These are phyloP conservation scores for Kregervanrija fluxuum DNA, from an alignment of 805 yeast genomes.

Conservation along the genomic window DNA sequence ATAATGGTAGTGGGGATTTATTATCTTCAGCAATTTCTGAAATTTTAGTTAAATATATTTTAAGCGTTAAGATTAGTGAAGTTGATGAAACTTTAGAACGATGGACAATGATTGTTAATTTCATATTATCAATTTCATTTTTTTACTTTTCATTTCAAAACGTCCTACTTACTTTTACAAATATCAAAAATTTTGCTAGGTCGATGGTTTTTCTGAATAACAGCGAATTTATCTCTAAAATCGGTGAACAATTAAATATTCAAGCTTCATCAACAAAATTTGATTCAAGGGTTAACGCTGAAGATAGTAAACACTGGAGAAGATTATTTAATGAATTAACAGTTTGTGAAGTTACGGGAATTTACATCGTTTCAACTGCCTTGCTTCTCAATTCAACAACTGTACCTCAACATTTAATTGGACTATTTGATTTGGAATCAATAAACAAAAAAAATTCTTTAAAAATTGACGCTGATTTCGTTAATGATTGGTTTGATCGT, in stretches of 20 bases:
- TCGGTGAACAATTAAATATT: too few relatives aligned
- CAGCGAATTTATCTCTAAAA: too few relatives aligned
- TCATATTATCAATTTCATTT: slow-evolving; percentile 49
- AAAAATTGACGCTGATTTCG: slow-evolving; percentile 27
- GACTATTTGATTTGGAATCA: slow-evolving; percentile 15
- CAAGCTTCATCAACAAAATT: too few relatives aligned
- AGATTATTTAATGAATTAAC: not conserved
- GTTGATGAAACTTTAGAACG: slow-evolving; percentile 29
- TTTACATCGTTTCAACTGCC: slow-evolving; percentile 46
- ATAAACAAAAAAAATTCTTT: not conserved
- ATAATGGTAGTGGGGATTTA: slow-evolving; percentile 18
- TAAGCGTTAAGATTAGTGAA: slow-evolving; percentile 18
- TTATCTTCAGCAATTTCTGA: slow-evolving; percentile 43
- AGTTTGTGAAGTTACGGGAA: slow-evolving; percentile 35
- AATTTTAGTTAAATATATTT: slow-evolving; percentile 23
- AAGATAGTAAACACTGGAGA: too few relatives aligned
- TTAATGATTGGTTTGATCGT: slow-evolving; percentile 46
- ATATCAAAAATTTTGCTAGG: slow-evolving; percentile 29
- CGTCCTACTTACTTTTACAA: slow-evolving; percentile 53
- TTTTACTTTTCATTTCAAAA: slow-evolving; percentile 60
- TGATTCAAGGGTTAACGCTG: too few relatives aligned
- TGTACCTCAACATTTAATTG: slow-evolving; percentile 37
- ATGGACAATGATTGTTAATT: slow-evolving; percentile 34
- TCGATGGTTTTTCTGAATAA: too few relatives aligned
- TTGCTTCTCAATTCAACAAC: slow-evolving; percentile 38